phyloP scores from a whole-genome alignment of 768 basidiomycete species.

The Cyclocybe aegerita region DNA sequence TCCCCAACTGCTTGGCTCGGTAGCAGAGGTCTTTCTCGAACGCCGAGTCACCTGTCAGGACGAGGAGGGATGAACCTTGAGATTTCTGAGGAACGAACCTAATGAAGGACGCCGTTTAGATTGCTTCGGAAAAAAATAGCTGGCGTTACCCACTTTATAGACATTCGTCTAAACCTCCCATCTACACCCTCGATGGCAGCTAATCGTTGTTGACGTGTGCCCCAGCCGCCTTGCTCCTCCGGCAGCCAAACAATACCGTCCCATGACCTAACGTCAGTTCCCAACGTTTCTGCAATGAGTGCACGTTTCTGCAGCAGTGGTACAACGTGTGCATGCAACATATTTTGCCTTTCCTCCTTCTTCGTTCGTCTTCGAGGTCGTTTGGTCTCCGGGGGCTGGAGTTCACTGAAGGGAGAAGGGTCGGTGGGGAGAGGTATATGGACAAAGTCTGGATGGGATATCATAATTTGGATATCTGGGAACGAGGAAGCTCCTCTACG shows the following conservation, averaged over 20 bases:
- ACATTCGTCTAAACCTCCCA: conserved; percentile 39
- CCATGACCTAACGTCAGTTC: conserved; percentile 39
- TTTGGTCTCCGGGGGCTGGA: conserved; percentile 6
- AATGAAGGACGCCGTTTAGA: conserved; percentile 2
- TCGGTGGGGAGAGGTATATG: conserved; percentile 37
- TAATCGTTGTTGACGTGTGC: conserved; percentile 23
- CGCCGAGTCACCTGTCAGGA: conserved; percentile 54
- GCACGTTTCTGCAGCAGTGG: conserved; percentile 43
- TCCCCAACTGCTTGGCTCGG: conserved; percentile 41
- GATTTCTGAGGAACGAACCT: conserved; percentile 50
- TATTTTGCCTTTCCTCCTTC: conserved; percentile 8
- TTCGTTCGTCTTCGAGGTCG: conserved; percentile 7
- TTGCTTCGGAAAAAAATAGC: background rate
- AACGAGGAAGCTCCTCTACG: conserved; percentile 43
- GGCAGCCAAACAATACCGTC: conserved; percentile 54
- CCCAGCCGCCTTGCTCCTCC: conserved; percentile 15
- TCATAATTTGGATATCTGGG: conserved; percentile 39
- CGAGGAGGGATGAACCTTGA: conserved; percentile 50
- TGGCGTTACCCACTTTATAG: conserved; percentile 33
- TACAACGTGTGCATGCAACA: conserved; percentile 35
- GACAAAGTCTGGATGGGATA: conserved; percentile 45
- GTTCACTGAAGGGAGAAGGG: conserved; percentile 14
- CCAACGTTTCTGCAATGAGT: conserved; percentile 38
- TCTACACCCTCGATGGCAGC: conserved; percentile 22
- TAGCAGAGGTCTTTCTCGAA: conserved; percentile 43